Percentiles rank a stretch among this genome's conserved stretches.
Conservation (phyloP, 768 basidiomycete species). For the Kwoniella europaea region DNA sequence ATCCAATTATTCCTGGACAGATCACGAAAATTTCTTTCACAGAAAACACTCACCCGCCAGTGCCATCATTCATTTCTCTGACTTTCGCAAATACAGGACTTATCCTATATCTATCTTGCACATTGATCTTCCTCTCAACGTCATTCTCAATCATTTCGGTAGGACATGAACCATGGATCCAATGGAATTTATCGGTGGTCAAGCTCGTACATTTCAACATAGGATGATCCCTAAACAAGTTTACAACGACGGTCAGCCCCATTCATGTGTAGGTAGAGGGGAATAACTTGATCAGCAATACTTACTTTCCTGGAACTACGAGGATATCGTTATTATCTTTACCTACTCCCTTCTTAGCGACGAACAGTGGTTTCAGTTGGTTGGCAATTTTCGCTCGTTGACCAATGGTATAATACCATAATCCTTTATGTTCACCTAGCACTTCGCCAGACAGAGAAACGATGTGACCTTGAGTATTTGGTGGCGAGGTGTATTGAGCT, state of each 20-base stretch:
- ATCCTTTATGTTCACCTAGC: slow-evolving; percentile 70
- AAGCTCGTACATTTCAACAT: slow-evolving; percentile 58
- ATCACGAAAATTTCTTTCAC: not conserved
- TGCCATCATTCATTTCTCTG: slow-evolving; percentile 60
- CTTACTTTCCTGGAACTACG: slow-evolving; percentile 75
- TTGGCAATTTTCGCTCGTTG: slow-evolving; percentile 75
- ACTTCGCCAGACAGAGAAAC: slow-evolving; percentile 66
- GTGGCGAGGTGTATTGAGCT: slow-evolving; percentile 78
- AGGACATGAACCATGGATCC: slow-evolving; percentile 70
- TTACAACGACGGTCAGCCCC: not conserved
- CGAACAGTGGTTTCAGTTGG: slow-evolving; percentile 69
- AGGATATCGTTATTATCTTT: slow-evolving; percentile 67
- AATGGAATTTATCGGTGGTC: slow-evolving; percentile 62
- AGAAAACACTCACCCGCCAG: slow-evolving; percentile 14
- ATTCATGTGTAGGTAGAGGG: not conserved
- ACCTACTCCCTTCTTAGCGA: slow-evolving; percentile 70
- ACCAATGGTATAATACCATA: slow-evolving; percentile 86
- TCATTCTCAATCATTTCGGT: slow-evolving; percentile 61
- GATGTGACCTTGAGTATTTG: slow-evolving; percentile 67
- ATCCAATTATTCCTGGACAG: not conserved
- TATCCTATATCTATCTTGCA: slow-evolving; percentile 78
- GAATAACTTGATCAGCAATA: not conserved
- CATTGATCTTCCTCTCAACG: slow-evolving; percentile 53
- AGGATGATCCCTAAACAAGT: slow-evolving; percentile 65
- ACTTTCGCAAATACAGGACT: slow-evolving; percentile 61